phyloP scores from a whole-genome alignment of 1,284 basidiomycete species.

The Ustilago esculenta region DNA sequence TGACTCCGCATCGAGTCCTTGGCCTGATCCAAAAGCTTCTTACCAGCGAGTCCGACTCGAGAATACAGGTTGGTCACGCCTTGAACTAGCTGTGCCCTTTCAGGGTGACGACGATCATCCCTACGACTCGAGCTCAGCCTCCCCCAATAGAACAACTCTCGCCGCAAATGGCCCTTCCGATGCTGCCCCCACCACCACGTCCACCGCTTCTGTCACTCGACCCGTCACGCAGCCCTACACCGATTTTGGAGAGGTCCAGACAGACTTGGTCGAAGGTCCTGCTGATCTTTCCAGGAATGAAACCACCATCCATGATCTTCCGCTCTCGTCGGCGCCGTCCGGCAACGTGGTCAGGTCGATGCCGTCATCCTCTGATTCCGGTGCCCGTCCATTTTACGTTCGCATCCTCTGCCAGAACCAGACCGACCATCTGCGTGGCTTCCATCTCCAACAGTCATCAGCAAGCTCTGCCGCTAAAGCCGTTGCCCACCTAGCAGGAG shows the following conservation, averaged over 20 bases:
- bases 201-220: not conserved
- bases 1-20: constrained; percentile 40
- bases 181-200: too few relatives aligned
- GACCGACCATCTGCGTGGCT: constrained; percentile 51
- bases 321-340: not conserved
- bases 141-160: not conserved
- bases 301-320: not conserved
- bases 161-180: too few relatives aligned
- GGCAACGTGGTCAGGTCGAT: not conserved
- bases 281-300: constrained; percentile 1
- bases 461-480: constrained; percentile 18
- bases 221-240: constrained; percentile 10
- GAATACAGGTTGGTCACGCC: constrained; percentile 70
- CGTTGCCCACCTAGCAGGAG: constrained; percentile 35
- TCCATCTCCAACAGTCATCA: constrained; percentile 15
- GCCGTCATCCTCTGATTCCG: constrained; percentile 2
- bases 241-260: constrained; percentile 35
- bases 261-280: constrained; percentile 22
- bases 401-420: constrained; percentile 56
- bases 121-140: not conserved
- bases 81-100: constrained; percentile 66
- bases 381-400: constrained; percentile 39
- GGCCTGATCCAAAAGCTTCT: constrained; percentile 61
- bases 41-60: constrained; percentile 69
- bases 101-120: constrained; percentile 7